Base-by-base conservation (phyloP, 345 rosid species). In the Gossypium sturtianum region DNA sequence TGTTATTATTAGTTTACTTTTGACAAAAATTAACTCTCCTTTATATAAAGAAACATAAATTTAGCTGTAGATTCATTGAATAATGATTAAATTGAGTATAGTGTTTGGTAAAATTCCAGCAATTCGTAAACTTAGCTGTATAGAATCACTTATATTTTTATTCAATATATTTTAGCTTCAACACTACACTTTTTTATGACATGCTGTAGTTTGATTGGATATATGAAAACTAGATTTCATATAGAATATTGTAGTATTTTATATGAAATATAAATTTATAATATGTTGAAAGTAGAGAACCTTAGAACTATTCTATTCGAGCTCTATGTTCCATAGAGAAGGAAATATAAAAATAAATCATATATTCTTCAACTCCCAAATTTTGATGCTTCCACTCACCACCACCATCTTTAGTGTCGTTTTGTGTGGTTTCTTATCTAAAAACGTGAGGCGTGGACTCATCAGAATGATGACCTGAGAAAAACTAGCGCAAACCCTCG, bases 371-470 rank as follows among this genome's bases (percentile, higher is more conserved):
- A 68, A 68, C 72, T 48, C 72, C 72, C 19, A 8, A 49, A 68
- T 68, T 61, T 66, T 27, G 10, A 48, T 48, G 57, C 71, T 67
- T 23, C 56, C 71, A 23, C 12, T 67, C 41, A 64, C 1, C 11
- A 48, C 13, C 15, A 7, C 22, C 12, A 23, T 23, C 3, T 25
- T 49, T 49, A 9, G 4, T 27, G 59, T 69, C 72, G 72, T 49
- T 69, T 49, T 15, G 7, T 27, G 44, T 49, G 59, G 38, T 1
- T 0, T 49, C 44, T 69, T 69, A 69, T 69, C 72, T 16, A 8
- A 49, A 67, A 49, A 69, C 59, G 23, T 69, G 45, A 49, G 44
- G 58, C 20, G 59, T 69, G 72, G 44, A 68, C 53, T 68, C 1
- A 68, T 49, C 58, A 16, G 19, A 68, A 68, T 15, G 41, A 68